Conservation (phyloP, 164 flowering plant species). For the Magnolia officinalis region DNA sequence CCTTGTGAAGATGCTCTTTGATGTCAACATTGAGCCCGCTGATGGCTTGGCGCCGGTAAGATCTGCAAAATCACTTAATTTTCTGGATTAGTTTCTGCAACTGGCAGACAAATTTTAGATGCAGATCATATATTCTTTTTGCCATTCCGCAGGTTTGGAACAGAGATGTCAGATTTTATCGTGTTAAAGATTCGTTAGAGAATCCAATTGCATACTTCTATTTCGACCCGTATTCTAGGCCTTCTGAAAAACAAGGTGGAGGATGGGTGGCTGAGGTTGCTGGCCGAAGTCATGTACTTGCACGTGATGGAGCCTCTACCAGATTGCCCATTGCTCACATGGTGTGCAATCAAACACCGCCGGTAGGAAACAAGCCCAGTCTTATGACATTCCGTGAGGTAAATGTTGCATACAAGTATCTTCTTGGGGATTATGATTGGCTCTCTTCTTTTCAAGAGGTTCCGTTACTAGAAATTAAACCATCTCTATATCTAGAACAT, state of each 20-base stretch:
- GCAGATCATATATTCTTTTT: background rate
- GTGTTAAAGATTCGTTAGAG: slow-evolving; percentile 78
- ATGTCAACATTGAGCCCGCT: slow-evolving; percentile 70
- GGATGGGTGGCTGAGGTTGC: slow-evolving; percentile 99
- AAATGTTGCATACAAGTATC: slow-evolving; percentile 3
- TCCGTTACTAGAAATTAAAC: background rate
- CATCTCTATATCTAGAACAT: background rate
- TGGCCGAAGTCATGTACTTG: slow-evolving; percentile 71
- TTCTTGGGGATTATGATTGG: background rate
- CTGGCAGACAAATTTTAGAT: background rate
- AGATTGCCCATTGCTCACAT: slow-evolving; percentile 95
- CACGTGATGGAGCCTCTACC: slow-evolving; percentile 61
- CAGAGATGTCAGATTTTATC: slow-evolving; percentile 73
- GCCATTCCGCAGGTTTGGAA: slow-evolving; percentile 72
- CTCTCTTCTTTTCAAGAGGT: background rate
- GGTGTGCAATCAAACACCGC: slow-evolving; percentile 97
- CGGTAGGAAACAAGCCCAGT: slow-evolving; percentile 90
- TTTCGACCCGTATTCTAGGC: slow-evolving; percentile 96
- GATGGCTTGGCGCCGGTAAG: slow-evolving; percentile 92
- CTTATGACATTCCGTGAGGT: slow-evolving; percentile 99
- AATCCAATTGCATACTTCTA: slow-evolving; percentile 88
- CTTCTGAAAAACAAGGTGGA: slow-evolving; percentile 93
- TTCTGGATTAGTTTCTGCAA: background rate
- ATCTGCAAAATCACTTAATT: slow-evolving; percentile 9
- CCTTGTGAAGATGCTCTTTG: slow-evolving; percentile 85